Percentiles rank a stretch among this genome's conserved stretches.
Conservation (phyloP, 371 early-diverging fungal genomes). For the Apophysomyces trapeziformis region DNA sequence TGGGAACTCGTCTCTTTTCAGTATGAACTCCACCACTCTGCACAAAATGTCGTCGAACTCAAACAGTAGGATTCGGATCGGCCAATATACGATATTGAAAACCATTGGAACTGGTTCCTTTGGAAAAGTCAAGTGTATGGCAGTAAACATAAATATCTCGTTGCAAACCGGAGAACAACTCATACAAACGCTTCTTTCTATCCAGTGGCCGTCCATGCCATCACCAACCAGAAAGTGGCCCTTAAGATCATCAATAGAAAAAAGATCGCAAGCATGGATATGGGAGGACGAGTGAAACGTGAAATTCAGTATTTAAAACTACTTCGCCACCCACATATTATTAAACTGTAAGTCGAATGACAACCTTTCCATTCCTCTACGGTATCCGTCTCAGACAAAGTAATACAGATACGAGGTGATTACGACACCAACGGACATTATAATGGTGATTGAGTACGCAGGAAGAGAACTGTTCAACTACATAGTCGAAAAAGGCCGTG, state of each 20-base stretch:
- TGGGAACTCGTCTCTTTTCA: not conserved
- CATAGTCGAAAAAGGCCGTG: slow-evolving; percentile 92
- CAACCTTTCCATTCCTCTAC: not conserved
- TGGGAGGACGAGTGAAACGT: slow-evolving; percentile 93
- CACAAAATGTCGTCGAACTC: slow-evolving; percentile 17
- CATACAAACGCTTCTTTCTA: slow-evolving; percentile 9
- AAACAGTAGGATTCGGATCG: slow-evolving; percentile 71
- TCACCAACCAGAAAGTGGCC: slow-evolving; percentile 95
- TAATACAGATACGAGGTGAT: slow-evolving; percentile 90
- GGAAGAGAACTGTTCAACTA: slow-evolving; percentile 96
- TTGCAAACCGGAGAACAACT: not conserved
- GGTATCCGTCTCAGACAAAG: slow-evolving; percentile 1
- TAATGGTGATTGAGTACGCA: slow-evolving; percentile 98
- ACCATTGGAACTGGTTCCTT: slow-evolving; percentile 96
- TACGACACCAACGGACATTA: slow-evolving; percentile 93
- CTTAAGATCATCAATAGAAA: slow-evolving; percentile 93
- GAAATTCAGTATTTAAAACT: slow-evolving; percentile 97
- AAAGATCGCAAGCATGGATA: slow-evolving; percentile 90
- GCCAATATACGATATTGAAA: slow-evolving; percentile 91
- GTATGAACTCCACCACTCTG: not conserved
- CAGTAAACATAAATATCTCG: not conserved
- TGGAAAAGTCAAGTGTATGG: slow-evolving; percentile 96
- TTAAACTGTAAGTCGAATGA: slow-evolving; percentile 78
- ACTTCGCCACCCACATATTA: slow-evolving; percentile 97
- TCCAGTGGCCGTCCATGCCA: slow-evolving; percentile 92